Evolutionary conservation across 2,329 filamentous ascomycete species (phyloP).

Genomic region (Pezicula radicicola): DNA sequence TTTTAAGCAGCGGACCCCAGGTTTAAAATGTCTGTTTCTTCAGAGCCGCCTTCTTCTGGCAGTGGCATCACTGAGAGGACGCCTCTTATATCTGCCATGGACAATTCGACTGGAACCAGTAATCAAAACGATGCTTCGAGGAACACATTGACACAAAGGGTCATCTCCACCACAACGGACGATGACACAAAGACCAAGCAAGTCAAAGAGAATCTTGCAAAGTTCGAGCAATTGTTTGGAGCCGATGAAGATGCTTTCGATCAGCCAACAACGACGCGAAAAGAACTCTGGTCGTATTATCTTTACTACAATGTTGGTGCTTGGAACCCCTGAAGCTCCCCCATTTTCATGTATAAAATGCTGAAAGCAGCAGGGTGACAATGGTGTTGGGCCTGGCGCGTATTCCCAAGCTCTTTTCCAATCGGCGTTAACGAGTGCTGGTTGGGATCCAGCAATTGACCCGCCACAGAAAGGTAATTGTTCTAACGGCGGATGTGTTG

Average conservation of each 20-base stretch:
- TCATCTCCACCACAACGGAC: neutral
- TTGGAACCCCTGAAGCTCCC: neutral
- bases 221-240: conserved; percentile 34
- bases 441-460: conserved; percentile 33
- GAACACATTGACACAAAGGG: neutral
- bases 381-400: conserved; percentile 37
- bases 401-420: conserved; percentile 39
- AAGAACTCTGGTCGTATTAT: conserved; percentile 40
- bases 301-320: conserved; percentile 36
- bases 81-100: neutral
- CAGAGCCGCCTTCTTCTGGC: neutral
- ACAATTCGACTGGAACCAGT: conserved; percentile 4
- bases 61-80: neutral
- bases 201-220: conserved; percentile 18
- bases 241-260: conserved; percentile 32
- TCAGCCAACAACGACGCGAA: conserved; percentile 36
- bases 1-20: neutral
- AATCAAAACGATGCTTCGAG: conserved; percentile 4
- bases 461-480: conserved; percentile 21
- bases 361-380: conserved; percentile 28
- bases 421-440: conserved; percentile 34
- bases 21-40: neutral
- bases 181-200: conserved; percentile 11
- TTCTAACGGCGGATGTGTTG: conserved; percentile 30
- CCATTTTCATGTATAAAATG: neutral